Evolutionary conservation across 192 early-diverging fungal genomes (phyloP).

Genomic region (Rhizoclosmatium globosum): DNA sequence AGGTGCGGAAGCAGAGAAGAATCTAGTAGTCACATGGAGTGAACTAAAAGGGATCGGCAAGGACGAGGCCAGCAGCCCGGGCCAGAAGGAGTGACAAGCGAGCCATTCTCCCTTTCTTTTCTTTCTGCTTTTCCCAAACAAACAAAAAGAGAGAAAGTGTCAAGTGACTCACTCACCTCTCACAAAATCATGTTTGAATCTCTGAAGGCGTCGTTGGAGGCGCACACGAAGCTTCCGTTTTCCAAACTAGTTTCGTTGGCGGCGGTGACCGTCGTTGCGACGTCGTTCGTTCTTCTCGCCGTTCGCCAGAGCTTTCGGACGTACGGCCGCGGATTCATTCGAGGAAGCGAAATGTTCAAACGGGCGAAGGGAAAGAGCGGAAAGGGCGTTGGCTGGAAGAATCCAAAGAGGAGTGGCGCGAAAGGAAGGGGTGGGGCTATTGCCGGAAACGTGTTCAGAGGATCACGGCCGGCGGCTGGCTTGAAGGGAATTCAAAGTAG

Average conservation of each 20-base stretch:
- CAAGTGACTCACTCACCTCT: neutral
- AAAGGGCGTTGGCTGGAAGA: slow-evolving; percentile 36
- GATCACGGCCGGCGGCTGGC: slow-evolving; percentile 10
- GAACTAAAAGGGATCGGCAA: neutral
- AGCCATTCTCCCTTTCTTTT: neutral
- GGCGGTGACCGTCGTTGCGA: neutral
- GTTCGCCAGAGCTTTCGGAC: slow-evolving; percentile 20
- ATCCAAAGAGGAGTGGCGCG: slow-evolving; percentile 25
- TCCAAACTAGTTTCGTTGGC: neutral
- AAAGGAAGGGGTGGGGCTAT: slow-evolving; percentile 12
- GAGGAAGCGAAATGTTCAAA: slow-evolving; percentile 20
- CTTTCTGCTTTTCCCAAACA: neutral
- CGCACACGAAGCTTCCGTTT: slow-evolving; percentile 11
- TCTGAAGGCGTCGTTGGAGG: neutral
- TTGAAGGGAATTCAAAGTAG: slow-evolving; percentile 2
- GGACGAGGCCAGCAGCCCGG: neutral
- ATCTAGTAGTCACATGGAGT: neutral
- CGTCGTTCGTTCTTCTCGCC: slow-evolving; percentile 15
- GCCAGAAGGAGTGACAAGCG: neutral
- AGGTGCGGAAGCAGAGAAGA: neutral
- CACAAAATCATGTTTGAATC: neutral
- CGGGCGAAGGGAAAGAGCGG: slow-evolving; percentile 14
- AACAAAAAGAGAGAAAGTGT: neutral
- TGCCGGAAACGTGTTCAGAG: slow-evolving; percentile 20
- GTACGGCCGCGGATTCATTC: slow-evolving; percentile 34